Base-by-base conservation (phyloP, 495 filamentous ascomycete genomes). In the Opeltia flavorubescens region DNA sequence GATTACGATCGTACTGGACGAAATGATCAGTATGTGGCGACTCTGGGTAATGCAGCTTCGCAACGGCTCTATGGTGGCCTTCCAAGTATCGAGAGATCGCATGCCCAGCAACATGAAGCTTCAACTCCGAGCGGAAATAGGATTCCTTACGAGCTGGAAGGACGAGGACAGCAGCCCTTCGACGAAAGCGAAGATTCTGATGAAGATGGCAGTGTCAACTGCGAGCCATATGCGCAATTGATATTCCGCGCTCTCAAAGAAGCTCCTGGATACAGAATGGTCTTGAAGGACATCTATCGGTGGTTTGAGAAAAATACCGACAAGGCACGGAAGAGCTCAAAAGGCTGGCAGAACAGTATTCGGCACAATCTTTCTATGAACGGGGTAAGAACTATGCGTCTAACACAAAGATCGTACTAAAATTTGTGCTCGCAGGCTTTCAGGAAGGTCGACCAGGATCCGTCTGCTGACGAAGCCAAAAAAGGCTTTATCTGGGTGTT, bases 321-420 rank as follows among this genome's bases (percentile, higher is more conserved):
- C 44, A 93, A 89, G 56, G 78, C 74, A 1, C 80, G 68, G 38
- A 71, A 71, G 30, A 66, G 71, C 13, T 70, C 65, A 24, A 85
- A 81, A 55, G 93, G 89, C 3, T 96, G 93, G 91, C 84, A 91
- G 63, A 96, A 95, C 64, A 95, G 88, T 61, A 91, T 98, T 46
- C 78, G 91, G 5, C 91, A 98, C 57, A 98, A 98, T 55, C 66
- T 98, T 0, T 95, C 87, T 11, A 98, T 98, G 91, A 98, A 98
- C 57, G 72, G 69, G 33, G 91, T 95, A 74, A 62, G 84, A 73
- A 21, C 30, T 40, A 21, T 28, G 23, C 26, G 47, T 39, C 17
- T 24, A 33, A 28, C 15, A 18, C 31, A 33, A 36, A 15, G 31
- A 34, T 45, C 21, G 42, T 57, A 48, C 33, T 54, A 21, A 62